These are phyloP conservation scores for Aureobasidium melanogenum DNA, from an alignment of 2,329 filamentous ascomycete species.

Conservation along the genomic window DNA sequence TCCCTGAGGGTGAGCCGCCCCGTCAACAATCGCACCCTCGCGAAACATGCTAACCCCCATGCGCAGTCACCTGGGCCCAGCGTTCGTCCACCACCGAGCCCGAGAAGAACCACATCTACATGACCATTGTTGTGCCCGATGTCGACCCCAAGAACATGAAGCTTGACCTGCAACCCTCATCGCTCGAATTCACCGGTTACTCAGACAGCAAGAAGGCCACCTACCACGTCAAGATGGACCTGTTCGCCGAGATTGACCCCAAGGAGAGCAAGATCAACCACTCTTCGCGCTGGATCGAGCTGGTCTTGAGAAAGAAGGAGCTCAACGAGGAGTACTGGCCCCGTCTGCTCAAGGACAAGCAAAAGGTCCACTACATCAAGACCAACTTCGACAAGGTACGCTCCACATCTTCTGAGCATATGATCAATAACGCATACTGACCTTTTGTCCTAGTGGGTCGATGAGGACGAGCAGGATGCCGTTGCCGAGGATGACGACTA, in stretches of 20 bases:
- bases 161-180: slow-evolving; percentile 71
- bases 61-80: slow-evolving; percentile 90
- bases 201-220: slow-evolving; percentile 76
- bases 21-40: neutral
- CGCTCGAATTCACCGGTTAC: slow-evolving; percentile 72
- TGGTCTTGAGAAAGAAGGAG: slow-evolving; percentile 96
- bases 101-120: slow-evolving; percentile 88
- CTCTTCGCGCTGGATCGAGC: slow-evolving; percentile 76
- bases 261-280: slow-evolving; percentile 78
- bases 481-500: slow-evolving; percentile 67
- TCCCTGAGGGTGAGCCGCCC: slow-evolving; percentile 26
- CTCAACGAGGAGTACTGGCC: slow-evolving; percentile 93
- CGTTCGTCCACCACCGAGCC: slow-evolving; percentile 74
- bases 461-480: slow-evolving; percentile 97
- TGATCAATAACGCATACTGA: neutral
- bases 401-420: neutral
- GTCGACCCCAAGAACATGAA: slow-evolving; percentile 66
- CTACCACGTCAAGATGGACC: slow-evolving; percentile 78
- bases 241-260: slow-evolving; percentile 85
- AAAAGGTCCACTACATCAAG: slow-evolving; percentile 93
- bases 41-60: slow-evolving; percentile 16
- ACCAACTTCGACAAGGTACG: slow-evolving; percentile 93
- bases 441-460: slow-evolving; percentile 59
- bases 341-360: slow-evolving; percentile 77
- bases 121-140: slow-evolving; percentile 84